Percentiles rank a stretch among this genome's conserved stretches.
Conservation (phyloP, 106 monocot genomes). For the Allium cepa region DNA sequence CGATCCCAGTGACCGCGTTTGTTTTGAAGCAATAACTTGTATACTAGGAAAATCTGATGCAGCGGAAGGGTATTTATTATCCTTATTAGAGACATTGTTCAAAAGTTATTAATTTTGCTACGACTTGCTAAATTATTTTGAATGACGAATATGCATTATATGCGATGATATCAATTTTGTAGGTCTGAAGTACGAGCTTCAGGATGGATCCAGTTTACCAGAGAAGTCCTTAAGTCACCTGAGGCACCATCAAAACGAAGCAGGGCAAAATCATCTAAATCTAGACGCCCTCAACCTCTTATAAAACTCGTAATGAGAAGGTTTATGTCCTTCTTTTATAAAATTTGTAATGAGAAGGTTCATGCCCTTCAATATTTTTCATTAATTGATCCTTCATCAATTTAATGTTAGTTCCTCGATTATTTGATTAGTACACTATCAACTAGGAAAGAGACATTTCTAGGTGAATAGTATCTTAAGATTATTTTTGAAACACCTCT, state of each 20-base stretch:
- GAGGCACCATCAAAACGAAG: slow-evolving; percentile 77
- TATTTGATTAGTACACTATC: background rate
- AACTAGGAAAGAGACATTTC: too few species aligned
- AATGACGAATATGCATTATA: background rate
- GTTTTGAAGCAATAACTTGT: slow-evolving; percentile 94
- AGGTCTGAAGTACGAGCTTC: slow-evolving; percentile 96
- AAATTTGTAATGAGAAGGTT: slow-evolving; percentile 36
- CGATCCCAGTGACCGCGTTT: slow-evolving; percentile 96
- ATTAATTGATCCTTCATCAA: background rate
- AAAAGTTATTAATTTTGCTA: background rate
- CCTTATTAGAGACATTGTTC: background rate
- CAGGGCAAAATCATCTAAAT: slow-evolving; percentile 53
- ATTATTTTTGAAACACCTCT: too few species aligned
- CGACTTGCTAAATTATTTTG: background rate
- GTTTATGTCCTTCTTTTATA: background rate
- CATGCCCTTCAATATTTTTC: background rate
- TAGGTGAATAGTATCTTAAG: too few species aligned
- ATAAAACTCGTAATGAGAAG: slow-evolving; percentile 79
- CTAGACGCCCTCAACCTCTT: slow-evolving; percentile 86
- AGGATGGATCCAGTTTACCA: slow-evolving; percentile 91
- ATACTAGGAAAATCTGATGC: slow-evolving; percentile 93
- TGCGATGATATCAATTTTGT: slow-evolving; percentile 8
- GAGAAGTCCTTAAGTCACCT: slow-evolving; percentile 90
- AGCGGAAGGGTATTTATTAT: slow-evolving; percentile 58
- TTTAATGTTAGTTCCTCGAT: background rate